Conservation (phyloP, 1,139 yeast species). For the Geotrichum carabidarum region DNA sequence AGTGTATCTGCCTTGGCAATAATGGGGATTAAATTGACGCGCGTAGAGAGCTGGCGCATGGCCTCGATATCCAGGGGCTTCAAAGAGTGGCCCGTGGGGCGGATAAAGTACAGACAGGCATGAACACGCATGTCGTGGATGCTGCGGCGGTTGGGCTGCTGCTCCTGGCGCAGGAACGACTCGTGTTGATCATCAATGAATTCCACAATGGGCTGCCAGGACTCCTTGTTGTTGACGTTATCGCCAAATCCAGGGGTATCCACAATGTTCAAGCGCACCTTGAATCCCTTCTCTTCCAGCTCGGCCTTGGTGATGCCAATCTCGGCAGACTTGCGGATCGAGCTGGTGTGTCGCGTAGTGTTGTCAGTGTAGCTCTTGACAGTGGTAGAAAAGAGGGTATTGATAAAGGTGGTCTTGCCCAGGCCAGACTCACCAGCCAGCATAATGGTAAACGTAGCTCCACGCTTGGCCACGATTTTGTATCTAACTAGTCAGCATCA, state of each 20-base stretch:
- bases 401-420: conserved; percentile 84
- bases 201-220: conserved; percentile 92
- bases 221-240: conserved; percentile 83
- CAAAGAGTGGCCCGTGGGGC: conserved; percentile 93
- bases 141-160: conserved; percentile 73
- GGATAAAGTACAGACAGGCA: conserved; percentile 88
- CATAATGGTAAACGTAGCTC: conserved; percentile 89
- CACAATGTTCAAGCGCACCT: conserved; percentile 75
- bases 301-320: conserved; percentile 86
- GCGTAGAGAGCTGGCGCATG: conserved; percentile 78
- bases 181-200: conserved; percentile 97
- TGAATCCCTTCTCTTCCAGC: conserved; percentile 87
- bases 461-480: conserved; percentile 82
- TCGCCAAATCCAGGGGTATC: conserved; percentile 99
- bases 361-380: conserved; percentile 63
- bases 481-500: conserved; percentile 41
- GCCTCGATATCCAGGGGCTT: conserved; percentile 94
- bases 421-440: conserved; percentile 94
- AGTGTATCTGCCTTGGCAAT: conserved; percentile 94
- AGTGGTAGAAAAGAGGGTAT: conserved; percentile 66
- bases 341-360: conserved; percentile 61
- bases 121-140: conserved; percentile 78
- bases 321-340: conserved; percentile 83
- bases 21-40: conserved; percentile 91
- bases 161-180: conserved; percentile 90